Percentiles rank a stretch among this genome's conserved stretches.
Evolutionary conservation across 2,329 filamentous ascomycete genomes (phyloP).

Genomic region (Cercospora sp.): DNA sequence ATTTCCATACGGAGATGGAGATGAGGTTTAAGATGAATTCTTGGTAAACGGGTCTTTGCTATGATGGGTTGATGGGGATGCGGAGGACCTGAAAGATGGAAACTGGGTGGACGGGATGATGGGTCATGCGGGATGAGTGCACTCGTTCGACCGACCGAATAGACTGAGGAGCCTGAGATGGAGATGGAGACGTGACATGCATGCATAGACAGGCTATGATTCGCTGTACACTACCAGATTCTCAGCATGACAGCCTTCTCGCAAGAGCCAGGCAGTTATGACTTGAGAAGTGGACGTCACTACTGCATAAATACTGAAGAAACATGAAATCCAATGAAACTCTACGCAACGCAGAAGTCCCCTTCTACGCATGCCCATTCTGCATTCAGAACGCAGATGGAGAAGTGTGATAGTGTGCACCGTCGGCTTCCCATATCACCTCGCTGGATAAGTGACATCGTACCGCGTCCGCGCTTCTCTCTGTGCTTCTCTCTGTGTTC

Average conservation of each 20-base stretch:
- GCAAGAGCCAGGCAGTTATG: not conserved
- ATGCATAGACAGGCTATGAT: slow-evolving; percentile 13
- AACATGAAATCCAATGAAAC: not conserved
- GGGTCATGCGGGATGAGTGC: slow-evolving; percentile 3
- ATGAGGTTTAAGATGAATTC: slow-evolving; percentile 75
- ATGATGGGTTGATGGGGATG: too few relatives aligned
- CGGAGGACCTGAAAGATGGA: not conserved
- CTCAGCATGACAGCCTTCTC: not conserved
- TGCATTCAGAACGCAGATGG: not conserved
- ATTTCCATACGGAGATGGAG: slow-evolving; percentile 93
- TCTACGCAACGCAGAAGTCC: not conserved
- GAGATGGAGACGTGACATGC: not conserved
- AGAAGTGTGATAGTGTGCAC: not conserved
- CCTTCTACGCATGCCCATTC: not conserved
- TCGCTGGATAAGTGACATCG: slow-evolving; percentile 6
- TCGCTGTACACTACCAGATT: slow-evolving; percentile 20
- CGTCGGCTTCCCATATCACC: not conserved
- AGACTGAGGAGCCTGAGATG: not conserved
- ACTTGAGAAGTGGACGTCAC: not conserved
- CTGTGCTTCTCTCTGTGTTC: not conserved
- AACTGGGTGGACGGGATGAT: not conserved
- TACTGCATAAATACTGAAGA: slow-evolving; percentile 7
- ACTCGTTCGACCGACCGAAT: not conserved
- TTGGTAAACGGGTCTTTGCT: slow-evolving; percentile 39
- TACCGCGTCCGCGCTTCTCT: too few relatives aligned